These are phyloP conservation scores for Phytopythium cucurbitacearum DNA, from an alignment of 352 stramenopile genomes.

Conservation along the genomic window DNA sequence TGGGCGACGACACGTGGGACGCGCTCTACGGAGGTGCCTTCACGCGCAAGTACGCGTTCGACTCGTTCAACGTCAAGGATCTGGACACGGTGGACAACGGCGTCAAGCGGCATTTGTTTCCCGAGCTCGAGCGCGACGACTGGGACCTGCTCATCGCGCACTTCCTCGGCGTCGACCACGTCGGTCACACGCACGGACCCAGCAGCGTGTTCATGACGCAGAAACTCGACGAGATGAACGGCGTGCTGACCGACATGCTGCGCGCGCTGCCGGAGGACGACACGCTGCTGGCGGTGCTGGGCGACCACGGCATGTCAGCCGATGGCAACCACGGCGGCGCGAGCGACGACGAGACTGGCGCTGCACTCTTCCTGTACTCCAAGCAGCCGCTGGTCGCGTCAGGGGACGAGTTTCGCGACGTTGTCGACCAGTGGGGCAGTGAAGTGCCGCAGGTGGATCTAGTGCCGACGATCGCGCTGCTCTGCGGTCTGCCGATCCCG, in stretches of 20 bases:
- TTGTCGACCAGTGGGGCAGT: conserved; percentile 16
- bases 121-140: conserved; percentile 52
- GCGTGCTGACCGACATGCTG: conserved; percentile 74
- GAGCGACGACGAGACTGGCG: conserved; percentile 93
- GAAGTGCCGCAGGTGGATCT: conserved; percentile 94
- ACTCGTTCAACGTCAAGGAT: conserved; percentile 98
- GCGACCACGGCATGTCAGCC: conserved; percentile 98
- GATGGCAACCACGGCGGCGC: conserved; percentile 98
- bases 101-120: conserved; percentile 69
- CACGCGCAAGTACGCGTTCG: conserved; percentile 91
- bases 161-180: conserved; percentile 95
- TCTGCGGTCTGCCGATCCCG: conserved; percentile 94
- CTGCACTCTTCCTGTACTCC: conserved; percentile 93
- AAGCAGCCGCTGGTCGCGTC: conserved; percentile 30
- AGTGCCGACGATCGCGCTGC: conserved; percentile 92
- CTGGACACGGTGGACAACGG: conserved; percentile 97
- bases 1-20: conserved; percentile 99
- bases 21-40: conserved; percentile 92
- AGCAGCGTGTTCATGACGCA: conserved; percentile 91
- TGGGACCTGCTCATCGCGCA: conserved; percentile 86
- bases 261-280: conserved; percentile 58
- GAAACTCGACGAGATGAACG: conserved; percentile 96
- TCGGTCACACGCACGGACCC: conserved; percentile 96
- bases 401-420: conserved; percentile 12
- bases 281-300: conserved; percentile 91